These are phyloP conservation scores for Metschnikowia santaceciliae DNA, from an alignment of 805 yeast genomes.

Conservation along the genomic window DNA sequence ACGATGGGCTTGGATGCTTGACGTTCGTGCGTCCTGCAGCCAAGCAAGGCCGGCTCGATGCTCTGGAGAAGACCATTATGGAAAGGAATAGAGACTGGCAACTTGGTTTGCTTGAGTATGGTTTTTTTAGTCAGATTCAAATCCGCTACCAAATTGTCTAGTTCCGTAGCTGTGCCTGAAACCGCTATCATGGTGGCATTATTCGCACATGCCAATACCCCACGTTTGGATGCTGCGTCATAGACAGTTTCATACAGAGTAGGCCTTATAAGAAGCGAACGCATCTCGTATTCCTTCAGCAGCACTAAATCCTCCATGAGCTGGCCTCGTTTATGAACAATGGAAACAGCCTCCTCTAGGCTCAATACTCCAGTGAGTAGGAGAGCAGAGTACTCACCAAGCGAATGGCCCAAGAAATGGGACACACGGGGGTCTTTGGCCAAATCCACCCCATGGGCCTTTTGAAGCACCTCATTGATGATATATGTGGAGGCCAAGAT, in stretches of 20 bases:
- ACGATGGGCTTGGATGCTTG: slow-evolving; percentile 29
- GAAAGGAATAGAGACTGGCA: slow-evolving; percentile 51
- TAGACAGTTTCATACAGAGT: slow-evolving; percentile 20
- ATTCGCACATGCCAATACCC: slow-evolving; percentile 46
- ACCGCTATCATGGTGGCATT: slow-evolving; percentile 40
- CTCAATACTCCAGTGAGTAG: slow-evolving; percentile 13
- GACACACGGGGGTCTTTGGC: slow-evolving; percentile 15
- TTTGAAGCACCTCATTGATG: slow-evolving; percentile 5
- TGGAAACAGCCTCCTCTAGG: slow-evolving; percentile 11
- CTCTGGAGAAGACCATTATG: slow-evolving; percentile 40
- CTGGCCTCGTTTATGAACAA: slow-evolving; percentile 17
- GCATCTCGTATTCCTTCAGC: slow-evolving; percentile 24
- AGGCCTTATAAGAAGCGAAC: slow-evolving; percentile 30
- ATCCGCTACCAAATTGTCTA: slow-evolving; percentile 22
- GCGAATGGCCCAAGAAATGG: slow-evolving; percentile 17
- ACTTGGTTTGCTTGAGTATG: slow-evolving; percentile 23
- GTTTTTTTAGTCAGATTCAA: slow-evolving; percentile 14
- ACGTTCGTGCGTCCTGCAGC: slow-evolving; percentile 13
- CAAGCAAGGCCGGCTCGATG: slow-evolving; percentile 32
- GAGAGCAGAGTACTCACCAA: slow-evolving; percentile 18
- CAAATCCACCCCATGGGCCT: slow-evolving; percentile 12
- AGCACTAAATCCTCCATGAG: slow-evolving; percentile 11
- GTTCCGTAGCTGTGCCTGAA: slow-evolving; percentile 34
- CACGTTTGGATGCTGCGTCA: slow-evolving; percentile 15
- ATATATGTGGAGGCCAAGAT: slow-evolving; percentile 38